Evolutionary conservation across 108 stramenopile species (phyloP), one percentile per base, ranked within the genome.

Genomic region (Fragilaria crotonensis): DNA sequence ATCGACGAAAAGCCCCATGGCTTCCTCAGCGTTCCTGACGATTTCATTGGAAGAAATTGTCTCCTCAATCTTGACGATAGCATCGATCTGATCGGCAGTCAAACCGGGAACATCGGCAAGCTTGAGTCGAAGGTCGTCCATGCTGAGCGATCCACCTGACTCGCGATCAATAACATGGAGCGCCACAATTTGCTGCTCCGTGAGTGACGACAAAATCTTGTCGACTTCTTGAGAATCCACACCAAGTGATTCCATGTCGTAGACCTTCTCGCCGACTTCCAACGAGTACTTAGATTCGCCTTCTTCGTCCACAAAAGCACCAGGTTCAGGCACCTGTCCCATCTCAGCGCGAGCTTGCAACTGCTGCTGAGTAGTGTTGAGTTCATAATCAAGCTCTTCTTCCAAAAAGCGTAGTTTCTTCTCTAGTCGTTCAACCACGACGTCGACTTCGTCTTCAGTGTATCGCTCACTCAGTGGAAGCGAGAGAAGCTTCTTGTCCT

Each of bases 361-460:
- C 26, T 33, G 25, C 23, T 56, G 30, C 33, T 68, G 57, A 0
- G 28, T 22, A 23, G 23, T 28, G 1, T 55, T 44, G 0, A 28
- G 23, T 30, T 58, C 46, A 14, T 25, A 41, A 3, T 23, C 52
- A 33, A 19, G 21, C 25, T 63, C 28, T 22, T 0, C 27, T 26
- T 0, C 0, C 25, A 49, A 9, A 27, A 18, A 51, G 14, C n/a
- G 20, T 5, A 32, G 61, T 26, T 75, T 63, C 31, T 67, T 57
- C 46, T 77, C 56, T 28, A 71, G 45, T 7, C 52, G 48, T 19
- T 54, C 52, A 29, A 73, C 62, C 18, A 89, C 72, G 79, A 81
- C 83, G 52, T 89, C 85, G 19, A 93, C 60, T 59, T 93, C 87
- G 5, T 80, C 81, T 50, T 76, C 77, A 1, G 70, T 77, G 50